Evolutionary conservation across 140 eudicot species (phyloP).

Genomic region (Anethum foeniculum): DNA sequence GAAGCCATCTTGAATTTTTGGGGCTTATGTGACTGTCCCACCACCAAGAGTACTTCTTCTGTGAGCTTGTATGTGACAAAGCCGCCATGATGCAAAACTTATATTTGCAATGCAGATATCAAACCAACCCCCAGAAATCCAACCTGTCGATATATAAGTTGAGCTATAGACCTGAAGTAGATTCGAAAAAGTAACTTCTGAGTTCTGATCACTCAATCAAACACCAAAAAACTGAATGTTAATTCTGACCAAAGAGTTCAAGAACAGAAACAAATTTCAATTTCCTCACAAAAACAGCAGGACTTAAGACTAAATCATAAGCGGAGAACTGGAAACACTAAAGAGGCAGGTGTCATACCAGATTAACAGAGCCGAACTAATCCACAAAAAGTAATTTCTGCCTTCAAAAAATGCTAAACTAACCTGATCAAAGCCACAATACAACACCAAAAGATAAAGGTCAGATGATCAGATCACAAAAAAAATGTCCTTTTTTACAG

Average conservation of each 20-base stretch:
- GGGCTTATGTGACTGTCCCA: conserved; percentile 98
- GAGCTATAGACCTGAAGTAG: background rate
- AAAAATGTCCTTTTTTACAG: background rate
- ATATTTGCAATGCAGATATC: background rate
- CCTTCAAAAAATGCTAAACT: background rate
- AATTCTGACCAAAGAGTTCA: background rate
- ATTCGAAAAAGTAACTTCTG: background rate
- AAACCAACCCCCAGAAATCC: background rate
- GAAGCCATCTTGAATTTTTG: conserved; percentile 92
- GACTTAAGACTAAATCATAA: background rate
- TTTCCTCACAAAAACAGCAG: background rate
- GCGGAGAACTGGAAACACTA: background rate
- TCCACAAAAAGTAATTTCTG: background rate
- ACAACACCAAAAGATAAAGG: background rate
- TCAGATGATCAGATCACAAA: background rate
- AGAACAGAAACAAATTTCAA: background rate
- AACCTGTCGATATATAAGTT: background rate
- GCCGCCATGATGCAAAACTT: conserved; percentile 50
- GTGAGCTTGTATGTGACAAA: conserved; percentile 38
- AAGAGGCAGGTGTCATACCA: background rate
- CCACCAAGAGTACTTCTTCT: conserved; percentile 92
- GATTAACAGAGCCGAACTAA: background rate
- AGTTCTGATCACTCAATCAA: conserved; percentile 16
- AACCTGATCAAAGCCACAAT: background rate
- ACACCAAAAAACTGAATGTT: conserved; percentile 2